phyloP scores from a whole-genome alignment of 2,329 filamentous ascomycete genomes.

The Phaeophleospora eucalypticola region DNA sequence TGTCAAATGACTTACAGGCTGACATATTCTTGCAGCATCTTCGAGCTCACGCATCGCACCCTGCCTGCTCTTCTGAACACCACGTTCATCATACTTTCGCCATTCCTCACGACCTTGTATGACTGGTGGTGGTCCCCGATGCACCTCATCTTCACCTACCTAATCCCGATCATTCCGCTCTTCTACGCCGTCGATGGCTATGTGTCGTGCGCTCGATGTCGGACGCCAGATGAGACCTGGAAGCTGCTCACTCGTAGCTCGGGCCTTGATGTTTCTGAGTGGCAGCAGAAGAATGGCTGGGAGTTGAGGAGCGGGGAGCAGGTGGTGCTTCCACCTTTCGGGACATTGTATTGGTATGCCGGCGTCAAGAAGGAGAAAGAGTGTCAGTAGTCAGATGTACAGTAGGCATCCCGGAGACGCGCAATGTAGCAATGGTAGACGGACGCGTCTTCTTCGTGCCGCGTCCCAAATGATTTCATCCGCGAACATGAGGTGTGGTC shows the following conservation, averaged over 20 bases:
- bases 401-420: no score
- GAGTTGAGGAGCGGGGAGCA: slow-evolving; percentile 4
- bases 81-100: neutral
- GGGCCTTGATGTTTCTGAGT: slow-evolving; percentile 1
- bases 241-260: neutral
- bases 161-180: slow-evolving; percentile 7
- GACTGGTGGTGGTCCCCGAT: slow-evolving; percentile 8
- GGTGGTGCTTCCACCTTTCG: slow-evolving; percentile 7
- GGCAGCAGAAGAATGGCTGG: slow-evolving; percentile 6
- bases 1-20: neutral
- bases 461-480: no score
- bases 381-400: neutral
- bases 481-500: no score
- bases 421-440: neutral
- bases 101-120: slow-evolving; percentile 1
- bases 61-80: slow-evolving; percentile 5
- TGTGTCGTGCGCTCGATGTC: slow-evolving; percentile 5
- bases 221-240: slow-evolving; percentile 9
- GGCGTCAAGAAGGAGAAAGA: slow-evolving; percentile 4
- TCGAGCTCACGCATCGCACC: slow-evolving; percentile 11
- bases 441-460: no score
- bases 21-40: slow-evolving; percentile 3
- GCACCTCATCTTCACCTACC: slow-evolving; percentile 8
- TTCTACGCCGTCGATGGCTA: slow-evolving; percentile 5
- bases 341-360: slow-evolving; percentile 10